Conservation (phyloP, 2,329 filamentous ascomycete species). For the Phaeosphaeriaceae sp. region DNA sequence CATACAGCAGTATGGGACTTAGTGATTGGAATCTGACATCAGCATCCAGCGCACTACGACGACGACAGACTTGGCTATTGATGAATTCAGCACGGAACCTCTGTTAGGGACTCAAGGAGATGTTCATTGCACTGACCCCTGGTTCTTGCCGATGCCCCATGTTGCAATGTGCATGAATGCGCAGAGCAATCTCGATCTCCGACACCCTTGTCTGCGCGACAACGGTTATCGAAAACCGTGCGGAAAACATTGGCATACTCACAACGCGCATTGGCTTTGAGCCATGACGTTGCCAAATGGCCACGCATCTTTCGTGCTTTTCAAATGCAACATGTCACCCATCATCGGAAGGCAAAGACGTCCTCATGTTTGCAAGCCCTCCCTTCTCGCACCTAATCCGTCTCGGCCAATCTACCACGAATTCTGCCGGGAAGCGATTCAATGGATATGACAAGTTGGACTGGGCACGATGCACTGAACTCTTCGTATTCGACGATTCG, state of each 20-base stretch:
- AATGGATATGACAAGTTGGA: neutral
- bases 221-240: neutral
- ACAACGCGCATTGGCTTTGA: too few relatives aligned
- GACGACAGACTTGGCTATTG: neutral
- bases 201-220: neutral
- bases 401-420: neutral
- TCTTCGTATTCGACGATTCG: neutral
- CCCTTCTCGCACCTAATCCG: neutral
- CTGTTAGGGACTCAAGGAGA: neutral
- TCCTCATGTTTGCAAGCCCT: neutral
- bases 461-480: neutral
- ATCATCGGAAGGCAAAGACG: too few relatives aligned
- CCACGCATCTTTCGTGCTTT: too few relatives aligned
- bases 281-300: too few relatives aligned
- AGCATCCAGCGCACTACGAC: neutral
- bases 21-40: neutral
- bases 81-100: neutral
- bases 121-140: neutral
- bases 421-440: neutral
- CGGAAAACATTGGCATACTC: neutral
- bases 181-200: neutral
- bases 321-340: too few relatives aligned
- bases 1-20: neutral
- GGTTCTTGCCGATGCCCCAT: neutral
- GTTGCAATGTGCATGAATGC: neutral